Conservation (phyloP, 768 basidiomycete species). For the Coprinopsis marcescibilis region DNA sequence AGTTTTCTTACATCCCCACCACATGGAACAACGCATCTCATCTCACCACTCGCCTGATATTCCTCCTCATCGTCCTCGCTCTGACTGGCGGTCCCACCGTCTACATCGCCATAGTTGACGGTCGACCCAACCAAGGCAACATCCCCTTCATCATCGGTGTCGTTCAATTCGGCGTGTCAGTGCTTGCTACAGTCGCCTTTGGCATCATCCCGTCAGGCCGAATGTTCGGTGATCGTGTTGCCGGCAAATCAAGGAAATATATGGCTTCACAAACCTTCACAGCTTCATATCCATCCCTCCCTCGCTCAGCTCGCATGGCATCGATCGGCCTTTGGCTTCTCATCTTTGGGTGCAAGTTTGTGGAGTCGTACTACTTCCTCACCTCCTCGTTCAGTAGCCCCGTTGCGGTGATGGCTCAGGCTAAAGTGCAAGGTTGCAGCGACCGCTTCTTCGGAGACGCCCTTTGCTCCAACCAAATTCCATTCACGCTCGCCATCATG, state of each 20-base stretch:
- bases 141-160: constrained; percentile 88
- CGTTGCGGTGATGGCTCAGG: constrained; percentile 94
- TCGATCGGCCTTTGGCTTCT: constrained; percentile 87
- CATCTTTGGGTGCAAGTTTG: constrained; percentile 94
- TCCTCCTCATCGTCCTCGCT: constrained; percentile 87
- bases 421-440: constrained; percentile 84
- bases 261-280: constrained; percentile 99
- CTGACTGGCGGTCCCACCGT: constrained; percentile 91
- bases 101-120: constrained; percentile 86
- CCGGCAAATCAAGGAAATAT: constrained; percentile 96
- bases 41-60: constrained; percentile 87
- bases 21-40: constrained; percentile 99
- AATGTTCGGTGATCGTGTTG: constrained; percentile 98
- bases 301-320: constrained; percentile 66
- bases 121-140: constrained; percentile 47
- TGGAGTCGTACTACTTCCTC: constrained; percentile 97
- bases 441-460: constrained; percentile 77
- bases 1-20: constrained; percentile 95
- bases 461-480: constrained; percentile 88
- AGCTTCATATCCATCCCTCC: constrained; percentile 86
- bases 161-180: constrained; percentile 90
- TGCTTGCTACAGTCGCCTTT: constrained; percentile 77
- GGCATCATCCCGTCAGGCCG: constrained; percentile 90
- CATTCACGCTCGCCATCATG: constrained; percentile 96
- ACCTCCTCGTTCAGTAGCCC: constrained; percentile 96